Conservation (phyloP, 108 stramenopile genomes). For the Conticribra guillardii region DNA sequence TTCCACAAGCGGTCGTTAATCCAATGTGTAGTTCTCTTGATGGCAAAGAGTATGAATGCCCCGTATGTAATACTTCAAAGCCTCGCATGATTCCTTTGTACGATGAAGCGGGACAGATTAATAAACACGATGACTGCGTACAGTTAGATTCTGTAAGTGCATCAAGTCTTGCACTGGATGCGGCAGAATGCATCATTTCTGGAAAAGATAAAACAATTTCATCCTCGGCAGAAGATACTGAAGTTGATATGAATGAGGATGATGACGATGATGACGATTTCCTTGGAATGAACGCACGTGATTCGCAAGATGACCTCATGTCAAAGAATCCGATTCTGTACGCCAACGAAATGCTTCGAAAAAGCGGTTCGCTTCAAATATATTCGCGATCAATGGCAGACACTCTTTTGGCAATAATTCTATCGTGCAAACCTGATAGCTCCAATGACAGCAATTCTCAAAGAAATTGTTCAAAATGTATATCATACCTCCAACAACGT, state of each 20-base stretch:
- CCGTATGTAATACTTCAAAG: not conserved
- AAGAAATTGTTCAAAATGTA: constrained; percentile 41
- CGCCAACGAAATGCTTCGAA: constrained; percentile 67
- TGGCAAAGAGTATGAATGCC: not conserved
- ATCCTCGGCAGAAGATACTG: constrained; percentile 2
- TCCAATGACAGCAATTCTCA: not conserved
- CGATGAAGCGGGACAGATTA: constrained; percentile 15
- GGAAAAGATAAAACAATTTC: constrained; percentile 53
- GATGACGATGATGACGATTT: constrained; percentile 28
- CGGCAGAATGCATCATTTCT: constrained; percentile 59
- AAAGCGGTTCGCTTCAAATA: constrained; percentile 62
- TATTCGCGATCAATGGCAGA: constrained; percentile 61
- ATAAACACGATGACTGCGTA: too few relatives aligned
- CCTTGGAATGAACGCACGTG: constrained; percentile 4
- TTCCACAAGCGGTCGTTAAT: constrained; percentile 1
- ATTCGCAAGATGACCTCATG: constrained; percentile 5
- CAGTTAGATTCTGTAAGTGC: constrained; percentile 19
- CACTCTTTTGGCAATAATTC: constrained; percentile 45
- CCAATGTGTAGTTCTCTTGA: too few relatives aligned
- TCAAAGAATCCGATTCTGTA: constrained; percentile 63
- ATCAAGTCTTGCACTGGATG: constrained; percentile 52
- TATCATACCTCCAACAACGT: constrained; percentile 50
- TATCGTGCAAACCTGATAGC: constrained; percentile 5
- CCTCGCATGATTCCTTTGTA: constrained; percentile 6
- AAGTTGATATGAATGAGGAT: constrained; percentile 41